A percentile compares a stretch with the other conserved stretches of the same genome.
These are phyloP conservation scores for Melaleuca quinquenervia DNA, from an alignment of 345 rosid genomes.

Conservation along the genomic window DNA sequence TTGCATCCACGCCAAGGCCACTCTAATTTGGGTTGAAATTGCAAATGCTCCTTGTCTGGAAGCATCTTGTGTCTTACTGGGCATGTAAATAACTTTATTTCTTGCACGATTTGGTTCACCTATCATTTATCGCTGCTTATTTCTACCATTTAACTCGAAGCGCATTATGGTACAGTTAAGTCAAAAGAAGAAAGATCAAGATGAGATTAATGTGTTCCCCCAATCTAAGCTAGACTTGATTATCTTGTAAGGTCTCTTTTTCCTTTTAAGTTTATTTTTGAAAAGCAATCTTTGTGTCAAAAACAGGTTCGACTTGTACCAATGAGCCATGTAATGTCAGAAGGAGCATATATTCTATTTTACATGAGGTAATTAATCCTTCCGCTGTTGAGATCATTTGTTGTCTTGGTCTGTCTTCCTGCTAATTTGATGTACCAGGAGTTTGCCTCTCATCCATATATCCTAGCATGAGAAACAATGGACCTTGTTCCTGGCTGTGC, in stretches of 20 bases:
- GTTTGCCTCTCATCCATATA: neutral
- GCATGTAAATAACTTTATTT: neutral
- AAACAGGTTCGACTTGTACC: slow-evolving; percentile 60
- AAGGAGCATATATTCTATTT: slow-evolving; percentile 85
- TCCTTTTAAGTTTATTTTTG: neutral
- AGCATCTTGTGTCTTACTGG: neutral
- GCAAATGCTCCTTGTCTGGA: neutral
- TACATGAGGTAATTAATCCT: slow-evolving; percentile 53
- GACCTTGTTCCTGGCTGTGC: neutral
- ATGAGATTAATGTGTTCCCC: neutral
- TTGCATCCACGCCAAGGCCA: neutral
- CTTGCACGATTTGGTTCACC: neutral
- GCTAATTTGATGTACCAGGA: neutral
- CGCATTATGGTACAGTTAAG: neutral
- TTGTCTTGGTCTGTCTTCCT: neutral
- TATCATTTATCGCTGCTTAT: neutral
- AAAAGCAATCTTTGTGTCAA: neutral
- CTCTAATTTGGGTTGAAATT: neutral
- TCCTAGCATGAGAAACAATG: neutral
- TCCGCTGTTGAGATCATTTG: neutral
- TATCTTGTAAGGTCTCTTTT: neutral
- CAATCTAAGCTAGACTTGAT: neutral
- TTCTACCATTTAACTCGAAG: neutral
- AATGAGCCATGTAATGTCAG: slow-evolving; percentile 83
- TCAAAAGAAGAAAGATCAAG: neutral